Evolutionary conservation across 345 rosid genomes (phyloP).

Genomic region (Balakata baccata): DNA sequence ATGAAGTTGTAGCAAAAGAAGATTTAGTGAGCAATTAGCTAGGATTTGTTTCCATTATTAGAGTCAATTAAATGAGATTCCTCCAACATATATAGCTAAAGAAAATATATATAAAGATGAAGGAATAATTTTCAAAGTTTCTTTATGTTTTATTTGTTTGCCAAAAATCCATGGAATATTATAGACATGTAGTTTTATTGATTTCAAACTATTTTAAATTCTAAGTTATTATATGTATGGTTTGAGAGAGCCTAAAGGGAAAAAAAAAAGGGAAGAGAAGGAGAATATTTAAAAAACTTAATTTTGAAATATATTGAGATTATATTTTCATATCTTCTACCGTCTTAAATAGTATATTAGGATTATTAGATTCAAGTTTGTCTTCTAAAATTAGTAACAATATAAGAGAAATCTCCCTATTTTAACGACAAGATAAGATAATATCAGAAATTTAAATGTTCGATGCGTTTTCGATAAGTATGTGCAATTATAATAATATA

Average conservation of each 20-base stretch:
- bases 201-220: too few species aligned
- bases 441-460: constrained; percentile 9
- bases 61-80: background rate
- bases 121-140: too few species aligned
- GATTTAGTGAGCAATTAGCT: background rate
- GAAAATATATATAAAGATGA: too few species aligned
- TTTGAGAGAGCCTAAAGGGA: too few species aligned
- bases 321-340: background rate
- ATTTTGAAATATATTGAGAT: background rate
- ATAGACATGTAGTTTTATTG: too few species aligned
- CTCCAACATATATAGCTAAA: too few species aligned
- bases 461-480: constrained; percentile 21
- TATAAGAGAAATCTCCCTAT: background rate
- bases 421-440: constrained; percentile 9
- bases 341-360: constrained; percentile 1
- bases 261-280: too few species aligned
- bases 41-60: background rate
- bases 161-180: too few species aligned
- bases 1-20: background rate
- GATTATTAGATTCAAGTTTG: background rate
- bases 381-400: constrained; percentile 13
- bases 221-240: too few species aligned
- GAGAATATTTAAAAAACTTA: too few species aligned
- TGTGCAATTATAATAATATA: constrained; percentile 1
- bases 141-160: too few species aligned